Base-by-base conservation (phyloP, 257 asterid species). In the Penstemon newberryi region DNA sequence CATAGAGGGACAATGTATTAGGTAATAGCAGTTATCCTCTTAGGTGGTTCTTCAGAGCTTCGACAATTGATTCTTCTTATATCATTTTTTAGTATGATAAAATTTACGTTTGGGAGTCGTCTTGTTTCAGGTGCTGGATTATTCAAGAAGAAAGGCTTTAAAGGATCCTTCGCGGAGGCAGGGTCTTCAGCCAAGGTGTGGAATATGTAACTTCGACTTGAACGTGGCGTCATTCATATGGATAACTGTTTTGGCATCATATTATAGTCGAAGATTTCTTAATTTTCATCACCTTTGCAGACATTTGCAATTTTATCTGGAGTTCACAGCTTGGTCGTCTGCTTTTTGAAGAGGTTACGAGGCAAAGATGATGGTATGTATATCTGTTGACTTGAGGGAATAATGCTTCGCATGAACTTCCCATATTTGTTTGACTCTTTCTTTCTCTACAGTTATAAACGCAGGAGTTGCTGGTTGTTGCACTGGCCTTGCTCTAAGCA, bases 381-480 rank as follows among this genome's bases (percentile, higher is more conserved):
- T 63, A 42, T 56, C 52, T 69, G 53, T 53, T 64, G 49, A 0
- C 44, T 64, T 56, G 58, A 36, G 60, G 56, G 40, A 60, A 13
- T 71, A n/a, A 37, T 25, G 2, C 10, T 46, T 40, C 4, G 25
- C 6, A 53, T 47, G 65, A 67, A 40, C 52, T 6, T 61, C 39
- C 62, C 13, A 25, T 8, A 63, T 69, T 44, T 25, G 5, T 45
- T 9, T 74, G 60, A 73, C 47, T 25, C 11, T 63, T 33, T 65
- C 41, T 54, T 60, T 71, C 56, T 60, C 55, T 78, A 33, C 86
- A 91, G 98, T 87, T 53, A 78, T 91, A 49, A 91, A 91, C 68
- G 94, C 96, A n/a, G 96, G 98, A 41, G 96, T 91, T 67, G 98
- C 98, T 62, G 98, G 96, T 44, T 91, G 98, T 74, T 91, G 98